These are phyloP conservation scores for Casuarina cunninghamiana DNA, from an alignment of 306 rosid species.

Conservation along the genomic window DNA sequence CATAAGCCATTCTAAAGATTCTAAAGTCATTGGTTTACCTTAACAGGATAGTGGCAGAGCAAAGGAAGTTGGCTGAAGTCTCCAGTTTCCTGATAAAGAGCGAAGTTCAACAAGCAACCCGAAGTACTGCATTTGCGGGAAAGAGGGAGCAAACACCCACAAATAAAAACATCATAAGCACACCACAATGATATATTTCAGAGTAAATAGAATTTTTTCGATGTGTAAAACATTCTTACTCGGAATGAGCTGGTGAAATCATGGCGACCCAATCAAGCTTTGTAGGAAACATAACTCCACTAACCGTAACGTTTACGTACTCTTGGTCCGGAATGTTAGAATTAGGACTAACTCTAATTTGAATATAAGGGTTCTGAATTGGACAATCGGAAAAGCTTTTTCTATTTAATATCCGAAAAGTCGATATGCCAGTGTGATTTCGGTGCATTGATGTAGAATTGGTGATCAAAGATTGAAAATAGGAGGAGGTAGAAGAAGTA, in stretches of 20 bases:
- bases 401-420: conserved; percentile 63
- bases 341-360: conserved; percentile 31
- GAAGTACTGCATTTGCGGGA: conserved; percentile 41
- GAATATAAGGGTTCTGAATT: conserved; percentile 26
- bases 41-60: conserved; percentile 43
- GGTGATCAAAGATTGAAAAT: conserved; percentile 27
- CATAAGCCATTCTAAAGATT: too few relatives aligned
- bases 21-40: too few relatives aligned
- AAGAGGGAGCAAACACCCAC: background rate
- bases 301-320: conserved; percentile 48
- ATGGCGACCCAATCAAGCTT: conserved; percentile 69
- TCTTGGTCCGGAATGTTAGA: conserved; percentile 45
- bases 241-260: conserved; percentile 65
- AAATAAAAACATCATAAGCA: background rate
- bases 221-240: conserved; percentile 39
- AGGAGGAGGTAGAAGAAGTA: conserved; percentile 19
- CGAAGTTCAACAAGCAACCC: conserved; percentile 30
- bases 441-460: conserved; percentile 42
- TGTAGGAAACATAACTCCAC: conserved; percentile 57
- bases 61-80: conserved; percentile 71
- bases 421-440: conserved; percentile 63
- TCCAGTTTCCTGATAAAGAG: conserved; percentile 65
- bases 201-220: background rate
- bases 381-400: conserved; percentile 41
- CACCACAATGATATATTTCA: background rate